A percentile compares a stretch with the other conserved stretches of the same genome.
Evolutionary conservation across 345 rosid species (phyloP).

Genomic region (Fremontodendron californicum): DNA sequence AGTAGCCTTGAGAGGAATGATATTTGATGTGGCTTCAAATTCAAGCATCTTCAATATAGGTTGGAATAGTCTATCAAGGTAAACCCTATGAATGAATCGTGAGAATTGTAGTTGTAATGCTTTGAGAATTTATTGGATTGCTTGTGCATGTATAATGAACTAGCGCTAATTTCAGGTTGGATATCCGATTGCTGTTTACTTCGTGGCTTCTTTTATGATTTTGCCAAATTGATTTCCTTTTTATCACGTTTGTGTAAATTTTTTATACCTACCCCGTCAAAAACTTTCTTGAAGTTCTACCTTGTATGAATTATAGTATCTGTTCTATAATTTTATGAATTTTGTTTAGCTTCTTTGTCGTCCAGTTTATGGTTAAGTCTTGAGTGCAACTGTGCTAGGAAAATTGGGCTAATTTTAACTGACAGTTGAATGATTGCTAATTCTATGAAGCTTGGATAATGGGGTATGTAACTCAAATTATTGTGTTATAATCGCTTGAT

Average conservation of each 20-base stretch:
- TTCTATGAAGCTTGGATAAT: too few species aligned
- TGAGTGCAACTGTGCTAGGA: neutral
- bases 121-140: neutral
- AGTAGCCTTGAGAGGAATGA: slow-evolving; percentile 48
- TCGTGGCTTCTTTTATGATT: neutral
- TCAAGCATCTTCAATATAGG: slow-evolving; percentile 41
- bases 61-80: slow-evolving; percentile 58
- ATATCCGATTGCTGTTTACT: neutral
- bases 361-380: neutral
- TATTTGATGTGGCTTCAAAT: slow-evolving; percentile 60
- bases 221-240: neutral
- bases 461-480: neutral
- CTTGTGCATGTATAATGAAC: neutral
- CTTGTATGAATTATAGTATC: neutral
- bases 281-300: neutral
- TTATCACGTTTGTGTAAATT: neutral
- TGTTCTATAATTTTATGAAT: neutral
- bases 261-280: neutral
- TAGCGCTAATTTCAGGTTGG: neutral
- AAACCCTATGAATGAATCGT: slow-evolving; percentile 1
- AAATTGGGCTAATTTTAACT: neutral
- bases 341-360: neutral
- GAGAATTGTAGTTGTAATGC: neutral
- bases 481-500: neutral
- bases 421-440: neutral